Percentiles rank a stretch among this genome's conserved stretches.
phyloP scores from a whole-genome alignment of 2,329 filamentous ascomycete species.

The Colletotrichum tanaceti region DNA sequence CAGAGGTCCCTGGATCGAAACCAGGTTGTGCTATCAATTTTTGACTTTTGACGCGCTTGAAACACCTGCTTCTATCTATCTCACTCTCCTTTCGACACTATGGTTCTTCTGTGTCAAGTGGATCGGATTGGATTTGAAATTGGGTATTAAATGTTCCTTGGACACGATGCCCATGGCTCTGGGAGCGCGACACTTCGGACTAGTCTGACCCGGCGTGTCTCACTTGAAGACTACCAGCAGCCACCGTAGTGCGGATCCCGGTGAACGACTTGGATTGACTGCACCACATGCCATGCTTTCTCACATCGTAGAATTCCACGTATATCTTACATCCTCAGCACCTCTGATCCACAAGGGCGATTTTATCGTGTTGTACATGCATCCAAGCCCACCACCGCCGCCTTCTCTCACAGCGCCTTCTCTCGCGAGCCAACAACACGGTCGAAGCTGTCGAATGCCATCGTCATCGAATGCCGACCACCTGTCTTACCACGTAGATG shows the following conservation, averaged over 20 bases:
- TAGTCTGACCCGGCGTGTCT: not conserved
- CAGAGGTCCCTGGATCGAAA: slow-evolving; percentile 41
- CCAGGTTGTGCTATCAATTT: slow-evolving; percentile 31
- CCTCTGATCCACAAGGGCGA: not conserved
- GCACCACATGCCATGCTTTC: not conserved
- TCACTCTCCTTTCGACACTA: not conserved
- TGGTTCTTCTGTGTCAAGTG: not conserved
- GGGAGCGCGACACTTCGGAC: too few species aligned
- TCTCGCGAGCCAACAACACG: slow-evolving; percentile 66
- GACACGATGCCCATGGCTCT: not conserved
- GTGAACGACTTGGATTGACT: not conserved
- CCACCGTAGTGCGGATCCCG: not conserved
- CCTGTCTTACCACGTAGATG: slow-evolving; percentile 89
- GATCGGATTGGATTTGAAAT: too few species aligned
- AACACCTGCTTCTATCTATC: accelerated
- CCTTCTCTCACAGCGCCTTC: slow-evolving; percentile 54
- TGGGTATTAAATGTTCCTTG: not conserved
- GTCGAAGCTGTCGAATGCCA: slow-evolving; percentile 69
- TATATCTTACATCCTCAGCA: not conserved
- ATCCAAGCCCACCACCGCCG: not conserved
- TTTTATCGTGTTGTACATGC: slow-evolving; percentile 9
- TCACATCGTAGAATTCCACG: not conserved
- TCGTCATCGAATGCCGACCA: slow-evolving; percentile 74
- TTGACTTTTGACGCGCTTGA: not conserved
- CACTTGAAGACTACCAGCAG: not conserved